Base-by-base conservation (phyloP, 345 rosid species). In the Sonneratia alba region DNA sequence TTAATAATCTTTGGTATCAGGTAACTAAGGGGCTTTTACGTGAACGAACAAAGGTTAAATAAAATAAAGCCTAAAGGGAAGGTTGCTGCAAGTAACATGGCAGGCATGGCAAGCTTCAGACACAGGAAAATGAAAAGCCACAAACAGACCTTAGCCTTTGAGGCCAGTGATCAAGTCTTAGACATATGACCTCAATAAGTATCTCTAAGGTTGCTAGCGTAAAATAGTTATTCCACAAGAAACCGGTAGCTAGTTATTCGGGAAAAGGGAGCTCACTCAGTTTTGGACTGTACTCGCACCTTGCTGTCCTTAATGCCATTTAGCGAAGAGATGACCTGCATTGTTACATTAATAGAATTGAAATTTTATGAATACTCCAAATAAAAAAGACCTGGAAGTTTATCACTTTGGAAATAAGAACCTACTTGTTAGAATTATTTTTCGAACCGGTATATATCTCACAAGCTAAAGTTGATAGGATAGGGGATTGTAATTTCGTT, bases 261-360 rank as follows among this genome's bases (percentile, higher is more conserved):
- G 68, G 24, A 12, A 70, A 45, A 42, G 59, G 72, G 71, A 70
- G 84, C 97, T 86, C 77, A 89, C 98, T 84, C 87, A 56, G 85
- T 81, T 83, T 93, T 93, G 36, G 96, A 85, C 56, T 75, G 75
- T 69, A 93, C 59, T 72, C 97, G 91, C 27, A 88, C 83, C 74
- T 78, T 83, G 57, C 74, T 78, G 78, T 85, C 86, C 74, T 82
- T 81, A 72, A 93, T 85, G 78, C 89, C 91, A 83, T 88, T 82
- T 27, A 91, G 81, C 6, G 96, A 89, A 63, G 81, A 83, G 74
- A 93, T 77, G 64, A 91, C 91, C 97, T 93, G 87, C 78, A 82
- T 42, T 3, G 67, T 61, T 43, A 77, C n/a, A 64, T 19, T 61
- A 78, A 73, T 45, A 59, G 22, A 47, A 49, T 24, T 36, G 22